These are phyloP conservation scores for Fusarium armeniacum DNA, from an alignment of 2,329 filamentous ascomycete species.

Conservation along the genomic window DNA sequence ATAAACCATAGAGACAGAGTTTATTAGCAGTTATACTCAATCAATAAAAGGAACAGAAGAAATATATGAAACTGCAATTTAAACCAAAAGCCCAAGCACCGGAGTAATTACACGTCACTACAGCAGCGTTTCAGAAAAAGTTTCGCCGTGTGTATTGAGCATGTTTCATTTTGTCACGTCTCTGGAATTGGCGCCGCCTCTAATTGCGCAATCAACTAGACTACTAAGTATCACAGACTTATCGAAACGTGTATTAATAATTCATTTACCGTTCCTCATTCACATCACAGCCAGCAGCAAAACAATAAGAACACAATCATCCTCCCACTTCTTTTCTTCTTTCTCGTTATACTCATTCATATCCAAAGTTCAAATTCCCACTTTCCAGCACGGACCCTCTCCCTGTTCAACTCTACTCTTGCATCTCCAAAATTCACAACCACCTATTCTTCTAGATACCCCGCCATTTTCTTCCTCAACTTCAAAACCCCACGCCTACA, in stretches of 20 bases:
- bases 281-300: slow-evolving; percentile 39
- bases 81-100: slow-evolving; percentile 7
- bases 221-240: neutral
- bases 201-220: slow-evolving; percentile 46
- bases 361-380: slow-evolving; percentile 13
- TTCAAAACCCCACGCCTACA: neutral
- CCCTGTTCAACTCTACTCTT: slow-evolving; percentile 3
- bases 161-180: slow-evolving; percentile 43
- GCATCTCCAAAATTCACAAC: slow-evolving; percentile 14
- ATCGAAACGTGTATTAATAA: slow-evolving; percentile 42
- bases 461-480: slow-evolving; percentile 38
- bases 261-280: slow-evolving; percentile 28
- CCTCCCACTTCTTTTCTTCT: neutral
- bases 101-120: slow-evolving; percentile 22
- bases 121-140: slow-evolving; percentile 34
- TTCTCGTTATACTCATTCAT: neutral
- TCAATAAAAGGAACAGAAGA: neutral
- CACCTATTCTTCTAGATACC: slow-evolving; percentile 18
- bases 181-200: slow-evolving; percentile 26
- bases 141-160: slow-evolving; percentile 47
- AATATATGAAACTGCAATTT: slow-evolving; percentile 2
- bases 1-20: neutral
- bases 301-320: neutral
- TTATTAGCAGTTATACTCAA: neutral
- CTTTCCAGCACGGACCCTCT: slow-evolving; percentile 21